Base-by-base conservation (phyloP, 805 yeast species). In the Kluyveromyces lactis region DNA sequence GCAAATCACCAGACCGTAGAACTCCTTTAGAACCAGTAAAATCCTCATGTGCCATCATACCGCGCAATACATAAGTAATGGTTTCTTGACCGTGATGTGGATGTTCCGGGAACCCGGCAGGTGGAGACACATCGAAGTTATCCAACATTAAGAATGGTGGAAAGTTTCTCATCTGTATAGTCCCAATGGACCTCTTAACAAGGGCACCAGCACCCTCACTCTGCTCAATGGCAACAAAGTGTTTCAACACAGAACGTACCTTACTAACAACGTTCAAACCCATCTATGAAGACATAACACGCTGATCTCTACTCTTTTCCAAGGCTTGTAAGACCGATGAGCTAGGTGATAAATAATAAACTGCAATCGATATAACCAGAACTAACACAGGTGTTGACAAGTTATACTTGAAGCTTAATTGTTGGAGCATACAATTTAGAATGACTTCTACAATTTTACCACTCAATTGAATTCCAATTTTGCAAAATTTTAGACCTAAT, bases 121-220 rank as follows among this genome's bases (percentile, higher is more conserved):
- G 77, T 5, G 78, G 73, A 6, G 68, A 54, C 32, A 77, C 77
- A 33, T 66, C 69, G 59, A 86, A 86, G 55, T 86, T 94, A 52
- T 86, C 95, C 26, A 85, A 66, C 79, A 86, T 71, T 41, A 86
- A 63, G 54, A 86, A 86, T 3, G 95, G 95, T 12, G 85, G 70
- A 60, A 86, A 86, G 58, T 81, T 80, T 51, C 89, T 70, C 69
- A 78, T 71, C 18, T 69, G 64, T 60, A 67, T 64, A 5, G 79
- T 71, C 32, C 95, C 95, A 42, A 86, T 77, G 4, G 92, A 77
- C 51, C 95, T 69, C 56, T 95, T 72, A 18, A 86, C 95, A 23
- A 71, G 63, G 21, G 95, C 95, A n/a, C 95, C 95, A 23, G 72
- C 87, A 47, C 95, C 95, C 62, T 86, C 95, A 15, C 80, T 69